Percentiles rank a stretch among this genome's conserved stretches.
Evolutionary conservation across 805 yeast genomes (phyloP).

Genomic region (Wickerhamomyces alni): DNA sequence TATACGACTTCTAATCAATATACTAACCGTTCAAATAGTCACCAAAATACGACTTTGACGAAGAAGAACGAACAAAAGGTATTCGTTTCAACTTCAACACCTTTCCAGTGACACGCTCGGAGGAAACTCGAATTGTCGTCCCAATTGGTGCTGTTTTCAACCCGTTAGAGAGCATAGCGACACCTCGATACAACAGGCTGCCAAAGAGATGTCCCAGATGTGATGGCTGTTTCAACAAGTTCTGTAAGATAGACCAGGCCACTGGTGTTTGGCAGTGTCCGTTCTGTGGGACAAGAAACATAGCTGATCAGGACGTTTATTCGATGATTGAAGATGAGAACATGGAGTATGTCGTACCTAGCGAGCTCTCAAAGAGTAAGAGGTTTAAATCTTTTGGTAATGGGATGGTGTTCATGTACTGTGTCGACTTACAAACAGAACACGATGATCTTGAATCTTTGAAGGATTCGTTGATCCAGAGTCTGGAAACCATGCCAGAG

Average conservation of each 20-base stretch:
- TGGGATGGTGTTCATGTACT: conserved; percentile 78
- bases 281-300: conserved; percentile 65
- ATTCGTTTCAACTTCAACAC: conserved; percentile 72
- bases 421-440: conserved; percentile 82
- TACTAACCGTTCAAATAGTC: not conserved
- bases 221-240: conserved; percentile 78
- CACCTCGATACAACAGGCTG: conserved; percentile 46
- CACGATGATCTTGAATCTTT: conserved; percentile 72
- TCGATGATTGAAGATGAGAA: conserved; percentile 68
- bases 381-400: conserved; percentile 17
- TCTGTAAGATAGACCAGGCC: conserved; percentile 67
- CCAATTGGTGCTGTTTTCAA: conserved; percentile 91
- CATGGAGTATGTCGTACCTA: conserved; percentile 69
- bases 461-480: conserved; percentile 63
- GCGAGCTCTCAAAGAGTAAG: conserved; percentile 48
- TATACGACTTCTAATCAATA: too few relatives aligned
- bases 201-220: conserved; percentile 74
- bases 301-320: conserved; percentile 51
- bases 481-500: conserved; percentile 70
- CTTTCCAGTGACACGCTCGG: conserved; percentile 82
- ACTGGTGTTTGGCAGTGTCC: conserved; percentile 81
- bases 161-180: conserved; percentile 55
- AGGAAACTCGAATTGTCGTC: conserved; percentile 81
- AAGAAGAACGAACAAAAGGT: conserved; percentile 60
- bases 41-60: conserved; percentile 19